phyloP scores from a whole-genome alignment of 2,329 filamentous ascomycete genomes.

The Botrytis pseudocinerea region DNA sequence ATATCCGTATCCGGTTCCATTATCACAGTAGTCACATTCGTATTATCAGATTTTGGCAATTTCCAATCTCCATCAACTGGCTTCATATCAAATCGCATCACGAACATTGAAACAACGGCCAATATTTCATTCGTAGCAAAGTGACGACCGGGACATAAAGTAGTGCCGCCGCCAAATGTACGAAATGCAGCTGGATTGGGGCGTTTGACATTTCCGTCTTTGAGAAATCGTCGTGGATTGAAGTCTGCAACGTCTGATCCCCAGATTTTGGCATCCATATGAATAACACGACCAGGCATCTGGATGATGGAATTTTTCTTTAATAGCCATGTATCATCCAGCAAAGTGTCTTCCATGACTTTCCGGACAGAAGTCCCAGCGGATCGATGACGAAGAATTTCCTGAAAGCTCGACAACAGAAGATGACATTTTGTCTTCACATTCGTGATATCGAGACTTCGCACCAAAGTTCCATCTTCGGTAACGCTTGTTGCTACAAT shows the following conservation, averaged over 20 bases:
- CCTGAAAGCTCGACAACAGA: conserved; percentile 46
- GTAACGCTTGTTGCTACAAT: background rate
- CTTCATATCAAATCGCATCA: conserved; percentile 40
- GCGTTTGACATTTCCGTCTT: conserved; percentile 24
- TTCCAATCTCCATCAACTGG: background rate
- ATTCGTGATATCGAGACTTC: conserved; percentile 12
- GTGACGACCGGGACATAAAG: conserved; percentile 43
- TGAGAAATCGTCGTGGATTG: conserved; percentile 41
- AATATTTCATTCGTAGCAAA: conserved; percentile 43
- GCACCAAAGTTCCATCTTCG: background rate
- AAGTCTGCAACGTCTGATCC: conserved; percentile 40
- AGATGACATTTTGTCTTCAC: conserved; percentile 41
- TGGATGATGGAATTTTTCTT: conserved; percentile 45
- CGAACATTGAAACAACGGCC: conserved; percentile 40
- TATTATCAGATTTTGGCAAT: background rate
- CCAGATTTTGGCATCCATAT: conserved; percentile 41
- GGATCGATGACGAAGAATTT: conserved; percentile 43
- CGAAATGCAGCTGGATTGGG: conserved; percentile 39
- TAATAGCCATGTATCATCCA: conserved; percentile 42
- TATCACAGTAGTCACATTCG: conserved; percentile 10
- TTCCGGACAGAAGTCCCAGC: conserved; percentile 44
- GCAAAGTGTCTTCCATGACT: conserved; percentile 42
- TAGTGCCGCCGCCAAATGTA: conserved; percentile 41
- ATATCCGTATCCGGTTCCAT: conserved; percentile 21
- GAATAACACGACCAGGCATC: conserved; percentile 31